Percentiles rank a stretch among this genome's conserved stretches.
These are phyloP conservation scores for Xylariaceae sp. DNA, from an alignment of 2,329 filamentous ascomycete genomes.

Conservation along the genomic window DNA sequence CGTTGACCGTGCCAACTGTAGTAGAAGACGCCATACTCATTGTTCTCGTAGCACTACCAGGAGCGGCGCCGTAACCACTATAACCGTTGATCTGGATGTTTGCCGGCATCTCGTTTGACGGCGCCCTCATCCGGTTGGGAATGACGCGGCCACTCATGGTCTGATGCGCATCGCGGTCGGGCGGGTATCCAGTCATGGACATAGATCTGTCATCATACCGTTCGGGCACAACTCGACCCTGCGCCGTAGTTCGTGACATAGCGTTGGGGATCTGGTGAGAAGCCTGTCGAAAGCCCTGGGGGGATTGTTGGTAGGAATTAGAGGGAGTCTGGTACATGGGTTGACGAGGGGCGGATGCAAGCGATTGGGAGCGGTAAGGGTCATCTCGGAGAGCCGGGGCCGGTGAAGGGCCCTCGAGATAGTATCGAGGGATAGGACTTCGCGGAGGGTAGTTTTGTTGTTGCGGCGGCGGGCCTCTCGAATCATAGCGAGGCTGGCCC, in stretches of 20 bases:
- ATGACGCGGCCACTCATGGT: conserved; percentile 92
- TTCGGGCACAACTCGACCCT: conserved; percentile 86
- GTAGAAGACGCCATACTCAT: conserved; percentile 57
- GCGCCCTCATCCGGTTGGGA: conserved; percentile 58
- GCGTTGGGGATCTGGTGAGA: conserved; percentile 61
- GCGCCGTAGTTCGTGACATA: conserved; percentile 76
- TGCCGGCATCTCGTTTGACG: conserved; percentile 38
- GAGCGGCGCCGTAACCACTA: conserved; percentile 40
- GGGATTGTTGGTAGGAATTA: conserved; percentile 57
- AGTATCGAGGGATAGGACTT: conserved; percentile 52
- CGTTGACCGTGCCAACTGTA: conserved; percentile 36
- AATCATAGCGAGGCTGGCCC: conserved; percentile 55
- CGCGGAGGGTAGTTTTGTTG: conserved; percentile 41
- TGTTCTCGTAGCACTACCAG: conserved; percentile 53
- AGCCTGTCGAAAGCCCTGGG: conserved; percentile 72
- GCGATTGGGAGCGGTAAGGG: conserved; percentile 84
- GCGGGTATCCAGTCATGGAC: conserved; percentile 83
- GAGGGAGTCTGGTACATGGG: conserved; percentile 63
- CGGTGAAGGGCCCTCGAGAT: conserved; percentile 53
- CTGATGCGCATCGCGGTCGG: conserved; percentile 75
- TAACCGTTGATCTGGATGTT: conserved; percentile 29
- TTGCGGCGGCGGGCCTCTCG: conserved; percentile 46
- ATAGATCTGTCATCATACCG: conserved; percentile 89
- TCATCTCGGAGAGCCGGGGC: conserved; percentile 75
- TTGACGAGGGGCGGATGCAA: conserved; percentile 71